Base-by-base conservation (phyloP, 2,329 filamentous ascomycete genomes). In the Alternaria gaisen region DNA sequence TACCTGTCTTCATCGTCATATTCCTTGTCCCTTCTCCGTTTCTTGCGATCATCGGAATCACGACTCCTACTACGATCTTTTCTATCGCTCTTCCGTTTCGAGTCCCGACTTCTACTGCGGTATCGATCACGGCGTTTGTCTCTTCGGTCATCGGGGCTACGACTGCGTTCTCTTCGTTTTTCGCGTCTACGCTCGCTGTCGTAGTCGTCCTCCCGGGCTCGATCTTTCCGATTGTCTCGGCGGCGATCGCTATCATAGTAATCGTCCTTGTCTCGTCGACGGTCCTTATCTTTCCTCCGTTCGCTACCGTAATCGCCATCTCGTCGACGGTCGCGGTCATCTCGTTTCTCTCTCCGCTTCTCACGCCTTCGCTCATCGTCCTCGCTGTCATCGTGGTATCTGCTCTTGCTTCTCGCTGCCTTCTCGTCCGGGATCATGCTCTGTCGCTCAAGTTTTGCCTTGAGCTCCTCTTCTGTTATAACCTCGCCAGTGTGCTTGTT, bases 401-500 rank as follows among this genome's bases (percentile, higher is more conserved):
- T 66, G 56, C 52, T 63, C 38, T 60, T 61, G 18, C 52, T 36
- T 54, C 57, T 63, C 10, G 57, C 60, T 5, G 63, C 56, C 43
- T 80, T 78, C 61, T 82, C 77, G 41, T 80, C 80, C 18, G 74
- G 69, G 46, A 81, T 75, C 47, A 80, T 73, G 53, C 83, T 83
- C 58, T 83, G 78, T 42, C 82, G 79, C 69, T 85, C 84, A 48
- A 84, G 77, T 64, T 83, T 77, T 58, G 77, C 77, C 66, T 86
- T 82, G 16, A 89, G 76, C 69, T 90, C 88, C 57, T 88, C 86
- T 74, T 90, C 87, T 0, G 86, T 88, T 38, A 89, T 81, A 53
- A 83, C 80, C 77, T 89, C 86, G 12, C 88, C 88, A 0, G 88
- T 90, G 63, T 82, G 81, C 69, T 86, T 87, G 72, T 89, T 88